Base-by-base conservation (phyloP, 1,284 basidiomycete genomes). In the Ustilago hordei region DNA sequence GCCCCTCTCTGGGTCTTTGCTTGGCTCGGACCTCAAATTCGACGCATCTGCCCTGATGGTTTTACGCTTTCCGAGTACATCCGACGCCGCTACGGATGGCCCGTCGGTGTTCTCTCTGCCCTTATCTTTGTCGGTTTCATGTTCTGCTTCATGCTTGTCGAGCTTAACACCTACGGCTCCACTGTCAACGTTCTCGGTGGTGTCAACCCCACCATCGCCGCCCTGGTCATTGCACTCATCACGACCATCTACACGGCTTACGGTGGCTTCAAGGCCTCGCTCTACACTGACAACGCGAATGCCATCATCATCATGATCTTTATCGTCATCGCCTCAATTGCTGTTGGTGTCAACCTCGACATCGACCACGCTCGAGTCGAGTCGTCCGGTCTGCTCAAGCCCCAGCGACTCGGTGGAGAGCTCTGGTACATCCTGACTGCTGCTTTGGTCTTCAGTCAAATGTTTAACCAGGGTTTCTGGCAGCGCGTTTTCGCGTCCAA, bases 401-500 rank as follows among this genome's bases (percentile, higher is more conserved):
- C 81, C 31, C 78, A 84, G 31, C 52, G 59, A 9, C 79, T 86
- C n/a, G 85, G 84, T 39, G 85, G 85, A 36, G 75, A 86, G 66
- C 69, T 86, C 19, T 85, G 83, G 83, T 86, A 83, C 77, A 84
- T 86, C 38, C 63, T 86, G 13, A 62, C 81, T 8, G 80, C 82
- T n/a, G 84, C 85, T 13, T 55, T 86, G 43, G 45, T 85, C 54
- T 85, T 85, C 62, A 68, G 75, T 38, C 84, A 86, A 60, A 85
- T 86, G 83, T 84, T 86, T 74, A 84, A 86, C 74, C 84, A 86
- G 65, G 85, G 85, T 45, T 85, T 84, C 69, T 86, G 85, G 85
- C 85, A 86, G 64, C 81, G 85, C 19, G 82, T 83, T 19, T 86
- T 86, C 64, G 85, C 85, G 0, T 81, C 84, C 15, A 83, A 81